Base-by-base conservation (phyloP, 805 yeast genomes). In the Teunomyces panamensis region DNA sequence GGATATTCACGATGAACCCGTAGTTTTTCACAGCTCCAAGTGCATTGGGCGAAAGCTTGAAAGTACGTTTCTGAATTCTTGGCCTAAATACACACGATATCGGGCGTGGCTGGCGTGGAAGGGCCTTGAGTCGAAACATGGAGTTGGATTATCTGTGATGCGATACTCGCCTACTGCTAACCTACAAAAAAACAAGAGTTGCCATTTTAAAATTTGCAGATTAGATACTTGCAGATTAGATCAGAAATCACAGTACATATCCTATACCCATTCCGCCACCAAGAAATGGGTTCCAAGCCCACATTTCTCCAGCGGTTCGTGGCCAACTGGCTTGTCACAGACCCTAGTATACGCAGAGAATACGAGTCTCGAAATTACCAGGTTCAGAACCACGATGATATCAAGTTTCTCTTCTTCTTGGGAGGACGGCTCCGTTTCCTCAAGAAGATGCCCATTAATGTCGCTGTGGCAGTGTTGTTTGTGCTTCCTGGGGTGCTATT, bases 371-470 rank as follows among this genome's bases (percentile, higher is more conserved):
- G 55, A 48, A 78, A 79, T 61, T 81, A 78, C 58, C 73, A 77
- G 56, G 67, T 63, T 1, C 75, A 74, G 59, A 53, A 60, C 8
- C 67, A 68, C 13, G 43, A 48, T 3, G 49, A 42, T n/a, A 34
- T 45, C 29, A 74, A 71, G 47, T 72, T 74, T 47, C 52, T 79
- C 2, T 87, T 78, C 60, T 64, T 85, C 3, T 63, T 81, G 43
- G 94, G 94, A 10, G 96, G 95, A 0, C 62, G 89, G 36, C 56
- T 83, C 10, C 67, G 84, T 29, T 66, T 77, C 0, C 58, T 75
- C 8, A 73, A 68, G 48, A 56, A 60, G 29, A 60, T 63, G 35
- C 83, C 81, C 1, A 54, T 73, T 11, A 72, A 72, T 9, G 27
- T 78, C 32, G 34, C 10, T 2, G 30, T 68, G 0, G 71, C 76